A percentile compares a stretch with the other conserved stretches of the same genome.
Conservation (phyloP, 2,329 filamentous ascomycete genomes). For the Calonectria hongkongensis region DNA sequence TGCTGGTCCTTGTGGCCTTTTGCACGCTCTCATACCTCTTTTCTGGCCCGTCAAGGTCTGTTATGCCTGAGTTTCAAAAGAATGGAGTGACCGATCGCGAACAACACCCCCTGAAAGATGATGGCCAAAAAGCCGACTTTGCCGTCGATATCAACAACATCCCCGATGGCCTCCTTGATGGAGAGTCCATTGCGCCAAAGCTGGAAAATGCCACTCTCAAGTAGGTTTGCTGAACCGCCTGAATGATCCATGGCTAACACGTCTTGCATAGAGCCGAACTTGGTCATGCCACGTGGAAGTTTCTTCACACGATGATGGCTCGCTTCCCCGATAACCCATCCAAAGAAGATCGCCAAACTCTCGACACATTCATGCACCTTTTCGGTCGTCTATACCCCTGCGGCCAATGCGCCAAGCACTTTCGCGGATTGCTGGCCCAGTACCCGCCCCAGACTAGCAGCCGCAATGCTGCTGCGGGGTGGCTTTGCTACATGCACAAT, state of each 20-base stretch:
- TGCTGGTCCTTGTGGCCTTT: constrained; percentile 73
- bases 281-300: constrained; percentile 81
- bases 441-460: constrained; percentile 80
- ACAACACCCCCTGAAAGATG: constrained; percentile 51
- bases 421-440: constrained; percentile 76
- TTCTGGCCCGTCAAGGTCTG: constrained; percentile 63
- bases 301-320: constrained; percentile 82
- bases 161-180: constrained; percentile 73
- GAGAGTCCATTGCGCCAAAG: constrained; percentile 85
- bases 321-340: constrained; percentile 81
- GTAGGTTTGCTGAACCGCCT: constrained; percentile 63
- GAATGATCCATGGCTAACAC: constrained; percentile 37
- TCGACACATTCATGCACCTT: constrained; percentile 79
- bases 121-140: constrained; percentile 55
- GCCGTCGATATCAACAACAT: constrained; percentile 64
- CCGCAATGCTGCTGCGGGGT: constrained; percentile 78
- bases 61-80: constrained; percentile 46
- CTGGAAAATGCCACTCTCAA: constrained; percentile 89
- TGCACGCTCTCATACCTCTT: constrained; percentile 76
- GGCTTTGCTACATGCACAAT: constrained; percentile 82
- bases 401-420: constrained; percentile 81
- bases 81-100: constrained; percentile 36
- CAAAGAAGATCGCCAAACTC: constrained; percentile 76
- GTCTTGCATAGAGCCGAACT: constrained; percentile 72
- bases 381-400: constrained; percentile 83